Base-by-base conservation (phyloP, 2,329 filamentous ascomycete genomes). In the Phialophora macrospora region DNA sequence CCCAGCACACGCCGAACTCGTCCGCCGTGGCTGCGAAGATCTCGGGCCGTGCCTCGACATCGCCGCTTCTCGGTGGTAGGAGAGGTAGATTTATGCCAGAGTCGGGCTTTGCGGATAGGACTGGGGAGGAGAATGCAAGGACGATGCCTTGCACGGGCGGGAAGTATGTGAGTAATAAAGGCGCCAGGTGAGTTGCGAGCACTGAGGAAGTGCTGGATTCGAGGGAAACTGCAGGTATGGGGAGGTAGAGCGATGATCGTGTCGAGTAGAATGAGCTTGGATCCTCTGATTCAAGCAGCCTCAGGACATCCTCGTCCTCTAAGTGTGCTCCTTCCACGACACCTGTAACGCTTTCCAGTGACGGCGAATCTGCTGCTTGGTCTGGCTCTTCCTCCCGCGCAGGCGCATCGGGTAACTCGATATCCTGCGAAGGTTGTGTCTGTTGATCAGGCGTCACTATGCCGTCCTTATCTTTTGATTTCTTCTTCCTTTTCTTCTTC, bases 1-100 rank as follows among this genome's bases (percentile, higher is more conserved):
- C 87, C 74, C 91, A 97, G 24, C 89, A 89, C 26, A 92, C 91
- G 7, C 90, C 92, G 75, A 93, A 96, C 78, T 98, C 95, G 78
- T 91, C 88, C 48, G 91, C 77, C 2, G 79, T 76, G 41, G 72
- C 73, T n/a, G 80, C 77, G 41, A 80, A 74, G 0, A 79, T 79
- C 44, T 79, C 72, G n/a, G 75, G 75, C 71, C 77, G 74, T 3
- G 77, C 74, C 60, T 77, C 76, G 14, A 69, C 69, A 26, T 76
- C 68, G 30, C 71, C 65, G 49, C 69, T 61, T 60, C 70, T 63
- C 12, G 75, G 77, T 41, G 71, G 73, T 24, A 41, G 72, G 64
- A 52, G 79, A 17, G 77, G 79, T 1, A 82, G 64, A 55, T 77
- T 72, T 0, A 80, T 75, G 71, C 80, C 77, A 70, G 78, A 63